These are phyloP conservation scores for Cyphellophora europaea DNA, from an alignment of 2,329 filamentous ascomycete species.

Conservation along the genomic window DNA sequence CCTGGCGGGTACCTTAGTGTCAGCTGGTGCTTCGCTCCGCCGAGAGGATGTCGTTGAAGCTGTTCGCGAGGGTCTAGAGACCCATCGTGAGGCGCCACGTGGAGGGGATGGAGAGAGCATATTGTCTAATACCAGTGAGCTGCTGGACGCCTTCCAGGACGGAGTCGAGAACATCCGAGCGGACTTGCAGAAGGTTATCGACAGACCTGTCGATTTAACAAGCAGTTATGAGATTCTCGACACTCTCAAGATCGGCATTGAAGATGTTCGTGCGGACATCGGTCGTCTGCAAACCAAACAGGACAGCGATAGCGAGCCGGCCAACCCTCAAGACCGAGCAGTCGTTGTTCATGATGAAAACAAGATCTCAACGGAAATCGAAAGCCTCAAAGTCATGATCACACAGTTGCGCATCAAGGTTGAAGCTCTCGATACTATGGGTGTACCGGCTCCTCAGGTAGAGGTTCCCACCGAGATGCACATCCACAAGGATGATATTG, in stretches of 20 bases:
- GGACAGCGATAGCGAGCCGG: slow-evolving; percentile 39
- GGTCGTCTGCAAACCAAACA: slow-evolving; percentile 62
- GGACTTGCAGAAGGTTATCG: slow-evolving; percentile 64
- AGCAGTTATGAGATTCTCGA: slow-evolving; percentile 85
- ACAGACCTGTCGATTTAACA: slow-evolving; percentile 73
- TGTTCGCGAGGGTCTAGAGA: slow-evolving; percentile 43
- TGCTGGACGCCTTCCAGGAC: slow-evolving; percentile 54
- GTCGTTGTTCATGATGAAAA: slow-evolving; percentile 48
- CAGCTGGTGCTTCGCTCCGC: slow-evolving; percentile 33
- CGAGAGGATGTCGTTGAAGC: slow-evolving; percentile 57
- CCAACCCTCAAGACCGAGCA: slow-evolving; percentile 43
- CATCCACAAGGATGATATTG: slow-evolving; percentile 37
- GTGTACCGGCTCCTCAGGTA: slow-evolving; percentile 33
- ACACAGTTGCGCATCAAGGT: slow-evolving; percentile 76
- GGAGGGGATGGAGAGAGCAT: slow-evolving; percentile 48
- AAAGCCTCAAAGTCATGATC: slow-evolving; percentile 76
- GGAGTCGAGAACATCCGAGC: slow-evolving; percentile 66
- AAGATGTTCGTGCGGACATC: slow-evolving; percentile 67
- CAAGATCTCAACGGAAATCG: slow-evolving; percentile 60
- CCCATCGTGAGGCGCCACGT: slow-evolving; percentile 41
- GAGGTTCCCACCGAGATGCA: slow-evolving; percentile 29
- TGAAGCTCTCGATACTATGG: slow-evolving; percentile 60
- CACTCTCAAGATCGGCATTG: slow-evolving; percentile 72
- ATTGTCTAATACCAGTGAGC: slow-evolving; percentile 45
- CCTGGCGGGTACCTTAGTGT: slow-evolving; percentile 43